Evolutionary conservation across 192 early-diverging fungal genomes (phyloP), one percentile per base, ranked within the genome.

Genomic region (Cetraspora pellucida): DNA sequence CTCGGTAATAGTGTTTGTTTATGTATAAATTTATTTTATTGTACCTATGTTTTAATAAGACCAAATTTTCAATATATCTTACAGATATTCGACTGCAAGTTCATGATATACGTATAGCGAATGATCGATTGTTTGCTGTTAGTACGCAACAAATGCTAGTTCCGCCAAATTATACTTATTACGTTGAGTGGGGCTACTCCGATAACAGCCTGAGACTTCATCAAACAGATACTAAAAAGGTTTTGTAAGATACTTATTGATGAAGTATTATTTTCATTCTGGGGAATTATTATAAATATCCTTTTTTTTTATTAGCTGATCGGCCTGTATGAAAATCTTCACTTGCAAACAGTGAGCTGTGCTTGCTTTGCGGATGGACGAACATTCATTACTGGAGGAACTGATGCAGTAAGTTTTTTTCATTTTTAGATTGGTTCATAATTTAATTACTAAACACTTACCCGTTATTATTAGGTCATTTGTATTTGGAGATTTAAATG

Each of bases 161-260:
- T 72, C 85, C 79, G 49, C 82, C 83, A 64, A 82, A 81, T 72
- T 82, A 80, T 25, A 59, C 37, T 10, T 81, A 82, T 43, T 91
- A 87, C 75, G 80, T 90, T 7, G 89, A 91, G 72, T 91, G 90
- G 90, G 89, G 89, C 14, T 91, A 80, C 74, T 78, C 87, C 0
- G 90, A 91, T 61, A 86, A 85, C 44, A 87, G 88, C 77, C 73
- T 89, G 16, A 84, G 90, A 45, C 54, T 90, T 17, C 87, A 81
- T 71, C 61, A 79, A 60, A 83, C 82, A 0, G 88, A 90, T 2
- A 83, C 81, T 10, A 82, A 81, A 75, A 88, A 87, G 78, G 84
- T 86, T 49, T 58, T 11, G 2, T 64, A 30, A 47, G 44, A 52
- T 74, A 60, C 13, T 28, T 30, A 0, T 55, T n/a, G 16, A 55